Percentiles rank a stretch among this genome's conserved stretches.
Conservation (phyloP, 768 basidiomycete species). For the Boletus bicolor region DNA sequence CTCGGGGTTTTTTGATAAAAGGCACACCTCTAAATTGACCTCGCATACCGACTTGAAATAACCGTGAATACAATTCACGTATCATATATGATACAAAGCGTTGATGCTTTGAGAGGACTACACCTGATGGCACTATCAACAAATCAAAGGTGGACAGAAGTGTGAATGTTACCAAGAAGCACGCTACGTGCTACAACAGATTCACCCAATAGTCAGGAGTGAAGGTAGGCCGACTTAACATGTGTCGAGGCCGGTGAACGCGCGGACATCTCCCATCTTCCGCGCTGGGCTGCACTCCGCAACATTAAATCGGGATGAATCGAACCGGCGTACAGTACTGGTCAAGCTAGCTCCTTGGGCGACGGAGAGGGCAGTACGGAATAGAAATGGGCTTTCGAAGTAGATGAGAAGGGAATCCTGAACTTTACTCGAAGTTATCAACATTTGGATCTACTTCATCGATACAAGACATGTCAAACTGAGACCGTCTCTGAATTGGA, state of each 20-base stretch:
- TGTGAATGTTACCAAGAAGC: neutral
- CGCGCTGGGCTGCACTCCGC: too few relatives aligned
- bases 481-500: too few relatives aligned
- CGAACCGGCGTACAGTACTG: neutral
- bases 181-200: too few relatives aligned
- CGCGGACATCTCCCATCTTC: neutral
- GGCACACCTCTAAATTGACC: neutral
- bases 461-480: neutral
- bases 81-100: neutral
- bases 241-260: neutral
- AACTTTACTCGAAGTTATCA: neutral
- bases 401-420: neutral
- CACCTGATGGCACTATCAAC: neutral
- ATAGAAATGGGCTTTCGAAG: neutral
- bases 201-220: neutral
- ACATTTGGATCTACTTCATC: neutral
- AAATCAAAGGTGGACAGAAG: neutral
- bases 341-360: neutral
- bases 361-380: neutral
- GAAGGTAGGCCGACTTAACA: neutral
- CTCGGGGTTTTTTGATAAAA: neutral
- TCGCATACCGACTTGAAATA: neutral
- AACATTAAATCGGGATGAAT: neutral
- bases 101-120: neutral
- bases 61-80: neutral